Percentiles rank a stretch among this genome's conserved stretches.
phyloP scores from a whole-genome alignment of 1,139 yeast species.

The Torulaspora globosa region DNA sequence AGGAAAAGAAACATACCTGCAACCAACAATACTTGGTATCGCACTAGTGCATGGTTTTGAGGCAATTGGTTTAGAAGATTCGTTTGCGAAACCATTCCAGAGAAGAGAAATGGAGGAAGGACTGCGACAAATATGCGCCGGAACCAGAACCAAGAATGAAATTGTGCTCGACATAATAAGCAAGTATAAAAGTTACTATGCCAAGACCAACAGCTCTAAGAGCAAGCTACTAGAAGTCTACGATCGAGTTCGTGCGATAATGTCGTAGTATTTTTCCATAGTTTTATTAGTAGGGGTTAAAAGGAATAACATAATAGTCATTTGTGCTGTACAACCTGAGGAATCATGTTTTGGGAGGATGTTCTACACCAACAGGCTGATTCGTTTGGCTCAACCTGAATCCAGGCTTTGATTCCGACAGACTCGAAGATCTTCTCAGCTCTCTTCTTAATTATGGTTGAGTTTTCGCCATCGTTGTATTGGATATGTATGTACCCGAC shows the following conservation, averaged over 20 bases:
- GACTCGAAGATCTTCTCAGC: constrained; percentile 48
- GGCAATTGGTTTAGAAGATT: constrained; percentile 65
- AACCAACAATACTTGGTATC: constrained; percentile 82
- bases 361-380: constrained; percentile 58
- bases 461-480: constrained; percentile 62
- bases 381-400: constrained; percentile 57
- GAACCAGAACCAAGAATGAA: constrained; percentile 48
- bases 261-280: constrained; percentile 7
- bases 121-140: constrained; percentile 65
- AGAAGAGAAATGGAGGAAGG: constrained; percentile 71
- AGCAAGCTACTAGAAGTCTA: constrained; percentile 33
- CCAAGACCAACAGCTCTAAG: constrained; percentile 34
- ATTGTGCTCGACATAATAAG: constrained; percentile 56
- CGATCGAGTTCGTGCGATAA: constrained; percentile 24
- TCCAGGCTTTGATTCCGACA: constrained; percentile 47
- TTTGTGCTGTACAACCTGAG: constrained; percentile 8
- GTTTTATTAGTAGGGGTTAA: not conserved
- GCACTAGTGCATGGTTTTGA: constrained; percentile 89
- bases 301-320: constrained; percentile 4
- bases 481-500: constrained; percentile 68
- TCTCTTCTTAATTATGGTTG: constrained; percentile 55
- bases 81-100: constrained; percentile 84
- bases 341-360: constrained; percentile 17
- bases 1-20: constrained; percentile 45
- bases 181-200: constrained; percentile 61